A percentile compares a stretch with the other conserved stretches of the same genome.
These are phyloP conservation scores for Thozetella sp. DNA, from an alignment of 495 filamentous ascomycete species.

Conservation along the genomic window DNA sequence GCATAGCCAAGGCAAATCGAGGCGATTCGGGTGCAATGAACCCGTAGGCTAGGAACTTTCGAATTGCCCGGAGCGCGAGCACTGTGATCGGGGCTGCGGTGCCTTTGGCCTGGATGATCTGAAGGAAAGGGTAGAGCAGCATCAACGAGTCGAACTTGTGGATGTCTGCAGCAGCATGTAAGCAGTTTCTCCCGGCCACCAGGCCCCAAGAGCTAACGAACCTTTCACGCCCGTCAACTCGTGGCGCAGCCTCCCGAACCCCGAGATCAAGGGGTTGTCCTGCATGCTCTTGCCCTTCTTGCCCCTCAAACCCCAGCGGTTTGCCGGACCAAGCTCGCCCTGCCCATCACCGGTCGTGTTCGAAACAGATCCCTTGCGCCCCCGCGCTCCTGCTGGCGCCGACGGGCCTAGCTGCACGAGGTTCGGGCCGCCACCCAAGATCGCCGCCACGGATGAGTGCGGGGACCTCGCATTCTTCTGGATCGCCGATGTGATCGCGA, in stretches of 20 bases:
- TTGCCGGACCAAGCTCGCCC: slow-evolving; percentile 45
- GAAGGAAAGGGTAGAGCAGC: slow-evolving; percentile 91
- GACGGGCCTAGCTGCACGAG: slow-evolving; percentile 47
- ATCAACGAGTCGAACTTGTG: slow-evolving; percentile 86
- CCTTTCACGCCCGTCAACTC: slow-evolving; percentile 91
- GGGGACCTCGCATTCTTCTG: slow-evolving; percentile 97
- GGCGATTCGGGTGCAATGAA: slow-evolving; percentile 84
- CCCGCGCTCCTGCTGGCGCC: slow-evolving; percentile 29
- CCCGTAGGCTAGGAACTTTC: slow-evolving; percentile 95
- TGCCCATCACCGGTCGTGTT: slow-evolving; percentile 23
- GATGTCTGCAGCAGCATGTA: slow-evolving; percentile 62
- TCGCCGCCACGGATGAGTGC: slow-evolving; percentile 94
- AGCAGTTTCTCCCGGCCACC: slow-evolving; percentile 7
- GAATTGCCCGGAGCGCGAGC: slow-evolving; percentile 90
- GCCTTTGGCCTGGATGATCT: slow-evolving; percentile 95
- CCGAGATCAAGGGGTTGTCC: slow-evolving; percentile 95
- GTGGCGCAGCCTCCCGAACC: slow-evolving; percentile 85
- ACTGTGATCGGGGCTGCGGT: slow-evolving; percentile 96
- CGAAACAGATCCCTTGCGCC: slow-evolving; percentile 26
- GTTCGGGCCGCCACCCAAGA: slow-evolving; percentile 78
- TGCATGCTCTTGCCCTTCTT: slow-evolving; percentile 99
- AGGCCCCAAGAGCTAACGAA: slow-evolving; percentile 24
- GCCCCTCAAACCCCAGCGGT: slow-evolving; percentile 86
- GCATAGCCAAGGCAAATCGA: slow-evolving; percentile 88
- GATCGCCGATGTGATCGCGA: slow-evolving; percentile 96